A percentile compares a stretch with the other conserved stretches of the same genome.
phyloP scores from a whole-genome alignment of 495 filamentous ascomycete species.

The Stereocaulon alpinum region DNA sequence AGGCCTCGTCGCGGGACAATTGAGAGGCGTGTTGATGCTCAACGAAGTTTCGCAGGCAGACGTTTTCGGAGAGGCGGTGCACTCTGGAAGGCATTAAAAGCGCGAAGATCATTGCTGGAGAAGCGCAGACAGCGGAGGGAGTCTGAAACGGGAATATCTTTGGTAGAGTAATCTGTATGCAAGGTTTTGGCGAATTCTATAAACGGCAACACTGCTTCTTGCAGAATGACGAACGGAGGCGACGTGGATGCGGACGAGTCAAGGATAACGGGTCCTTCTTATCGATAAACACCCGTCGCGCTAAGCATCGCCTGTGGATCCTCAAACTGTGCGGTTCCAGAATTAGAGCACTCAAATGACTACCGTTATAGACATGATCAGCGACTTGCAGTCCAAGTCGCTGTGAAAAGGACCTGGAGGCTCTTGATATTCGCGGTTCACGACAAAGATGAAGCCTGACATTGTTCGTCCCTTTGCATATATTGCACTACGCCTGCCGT shows the following conservation, averaged over 20 bases:
- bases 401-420: background rate
- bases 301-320: background rate
- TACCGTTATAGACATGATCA: background rate
- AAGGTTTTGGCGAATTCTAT: background rate
- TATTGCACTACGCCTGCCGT: conserved; percentile 57
- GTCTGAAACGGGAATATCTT: background rate
- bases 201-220: background rate
- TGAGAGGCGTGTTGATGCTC: background rate
- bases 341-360: too few relatives aligned
- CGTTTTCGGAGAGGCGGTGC: conserved; percentile 6
- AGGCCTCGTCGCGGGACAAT: background rate
- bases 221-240: background rate
- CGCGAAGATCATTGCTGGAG: conserved; percentile 1
- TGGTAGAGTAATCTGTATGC: background rate
- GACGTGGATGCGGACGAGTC: conserved; percentile 1
- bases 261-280: conserved; percentile 1
- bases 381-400: too few relatives aligned
- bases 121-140: background rate
- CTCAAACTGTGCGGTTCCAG: too few relatives aligned
- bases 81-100: background rate
- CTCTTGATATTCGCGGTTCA: too few relatives aligned
- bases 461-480: conserved; percentile 52
- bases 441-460: conserved; percentile 7
- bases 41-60: conserved; percentile 3
- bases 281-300: conserved; percentile 1